Base-by-base conservation (phyloP, 2,329 filamentous ascomycete genomes). In the Penicillium sp. region DNA sequence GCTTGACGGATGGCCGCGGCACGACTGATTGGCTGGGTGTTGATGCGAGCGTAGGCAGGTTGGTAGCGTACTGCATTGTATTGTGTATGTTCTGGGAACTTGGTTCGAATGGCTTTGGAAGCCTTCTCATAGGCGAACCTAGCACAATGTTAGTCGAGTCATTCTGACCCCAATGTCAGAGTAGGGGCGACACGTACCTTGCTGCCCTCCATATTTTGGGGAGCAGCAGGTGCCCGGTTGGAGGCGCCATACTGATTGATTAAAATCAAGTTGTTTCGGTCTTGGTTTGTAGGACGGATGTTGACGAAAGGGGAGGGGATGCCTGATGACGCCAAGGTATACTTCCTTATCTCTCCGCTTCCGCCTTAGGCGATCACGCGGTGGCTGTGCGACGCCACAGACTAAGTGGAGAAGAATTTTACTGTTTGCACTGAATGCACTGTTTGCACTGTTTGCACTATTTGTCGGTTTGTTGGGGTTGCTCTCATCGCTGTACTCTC, bases 1-100 rank as follows among this genome's bases (percentile, higher is more conserved):
- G 77, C 78, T 70, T 89, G 87, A 59, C 83, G 83, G 59, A 89
- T 82, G 49, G 79, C 80, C 44, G 86, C 86, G 56, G 82, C 77
- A 39, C 83, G 84, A 67, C 85, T 85, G 52, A 85, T 75, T 34
- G 85, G 83, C 56, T 88, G 85, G 39, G 79, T 79, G 29, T 78
- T 73, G 60, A 81, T 79, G 59, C 84, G 83, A 36, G 80, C 82
- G 62, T 86, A 82, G 24, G 83, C 77, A 16, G 86, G 85, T 67
- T 88, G 81, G 46, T 86, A 73, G 64, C 83, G 76, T 56, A 80
- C 75, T 52, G 76, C 72, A 55, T 65, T 39, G 22, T 71, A 66
- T 51, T 76, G 67, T 24, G 67, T 56, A 49, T 70, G 67, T 56
- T 78, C 75, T 46, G 75, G 71, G 36, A 79, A 58, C 63, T 74